Percentiles rank a stretch among this genome's conserved stretches.
phyloP scores from a whole-genome alignment of 495 filamentous ascomycete genomes.

The Articulospora tetracladia region DNA sequence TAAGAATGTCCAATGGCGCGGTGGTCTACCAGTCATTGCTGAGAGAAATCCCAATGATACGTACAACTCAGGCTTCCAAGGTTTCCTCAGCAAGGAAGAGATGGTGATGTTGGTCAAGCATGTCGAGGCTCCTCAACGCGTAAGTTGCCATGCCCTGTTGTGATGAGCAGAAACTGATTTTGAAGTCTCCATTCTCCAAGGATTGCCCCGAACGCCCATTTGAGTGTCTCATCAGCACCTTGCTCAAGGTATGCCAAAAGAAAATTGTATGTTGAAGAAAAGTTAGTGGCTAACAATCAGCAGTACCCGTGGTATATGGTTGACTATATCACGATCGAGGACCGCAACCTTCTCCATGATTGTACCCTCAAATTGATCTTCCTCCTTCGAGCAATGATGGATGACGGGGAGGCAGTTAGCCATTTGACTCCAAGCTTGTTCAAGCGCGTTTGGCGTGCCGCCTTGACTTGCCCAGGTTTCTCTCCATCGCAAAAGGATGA shows the following conservation, averaged over 20 bases:
- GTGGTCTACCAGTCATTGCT: constrained; percentile 41
- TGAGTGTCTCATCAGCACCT: constrained; percentile 70
- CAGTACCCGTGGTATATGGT: constrained; percentile 67
- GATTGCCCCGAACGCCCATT: constrained; percentile 69
- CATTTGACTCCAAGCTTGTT: constrained; percentile 52
- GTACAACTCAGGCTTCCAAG: constrained; percentile 64
- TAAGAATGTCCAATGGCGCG: constrained; percentile 58
- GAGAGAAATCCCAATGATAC: constrained; percentile 33
- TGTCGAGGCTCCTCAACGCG: constrained; percentile 62
- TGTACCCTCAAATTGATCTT: constrained; percentile 44
- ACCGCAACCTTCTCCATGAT: constrained; percentile 56
- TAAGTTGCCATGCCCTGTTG: constrained; percentile 37
- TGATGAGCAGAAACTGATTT: constrained; percentile 11
- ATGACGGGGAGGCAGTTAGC: constrained; percentile 30
- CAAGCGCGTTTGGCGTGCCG: constrained; percentile 52
- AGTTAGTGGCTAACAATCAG: constrained; percentile 7
- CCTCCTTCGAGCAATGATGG: constrained; percentile 32
- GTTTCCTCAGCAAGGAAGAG: constrained; percentile 70
- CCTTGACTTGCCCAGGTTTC: constrained; percentile 61
- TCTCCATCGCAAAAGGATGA: constrained; percentile 56
- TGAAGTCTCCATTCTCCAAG: constrained; percentile 57
- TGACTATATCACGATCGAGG: constrained; percentile 57
- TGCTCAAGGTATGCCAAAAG: constrained; percentile 54
- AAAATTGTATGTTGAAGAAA: background rate
- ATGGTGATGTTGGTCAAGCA: constrained; percentile 62